phyloP scores from a whole-genome alignment of 768 basidiomycete species.

The Hygrophorus russula region DNA sequence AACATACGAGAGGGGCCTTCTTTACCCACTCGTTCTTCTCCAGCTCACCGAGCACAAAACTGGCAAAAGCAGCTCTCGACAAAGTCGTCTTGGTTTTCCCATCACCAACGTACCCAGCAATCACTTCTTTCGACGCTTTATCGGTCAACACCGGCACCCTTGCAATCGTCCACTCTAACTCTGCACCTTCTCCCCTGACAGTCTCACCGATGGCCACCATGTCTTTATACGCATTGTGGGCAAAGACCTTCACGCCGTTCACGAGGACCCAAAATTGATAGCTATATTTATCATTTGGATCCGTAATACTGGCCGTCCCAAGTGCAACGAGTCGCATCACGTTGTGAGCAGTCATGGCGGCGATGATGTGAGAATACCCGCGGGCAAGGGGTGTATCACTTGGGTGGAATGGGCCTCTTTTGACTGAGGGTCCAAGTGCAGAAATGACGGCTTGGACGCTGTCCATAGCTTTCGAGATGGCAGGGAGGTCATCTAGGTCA shows the following conservation, averaged over 20 bases:
- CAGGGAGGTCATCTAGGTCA: constrained; percentile 38
- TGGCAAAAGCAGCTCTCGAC: constrained; percentile 46
- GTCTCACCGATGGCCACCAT: constrained; percentile 52
- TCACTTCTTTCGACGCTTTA: constrained; percentile 29
- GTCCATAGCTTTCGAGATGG: constrained; percentile 39
- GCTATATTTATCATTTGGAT: constrained; percentile 48
- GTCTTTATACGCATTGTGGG: constrained; percentile 52
- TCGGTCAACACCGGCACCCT: constrained; percentile 56
- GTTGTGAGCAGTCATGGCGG: constrained; percentile 37
- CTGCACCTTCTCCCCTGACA: constrained; percentile 34
- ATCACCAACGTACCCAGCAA: constrained; percentile 63
- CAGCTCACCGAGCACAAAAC: constrained; percentile 49
- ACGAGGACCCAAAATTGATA: constrained; percentile 33
- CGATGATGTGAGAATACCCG: constrained; percentile 45
- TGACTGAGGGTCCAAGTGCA: constrained; percentile 43
- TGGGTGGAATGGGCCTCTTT: constrained; percentile 26
- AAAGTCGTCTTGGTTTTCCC: constrained; percentile 37
- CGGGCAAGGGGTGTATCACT: constrained; percentile 48
- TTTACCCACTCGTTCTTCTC: constrained; percentile 48
- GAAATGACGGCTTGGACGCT: constrained; percentile 56
- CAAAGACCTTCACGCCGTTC: constrained; percentile 28
- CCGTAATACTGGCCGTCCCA: constrained; percentile 55
- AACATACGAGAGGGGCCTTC: constrained; percentile 33
- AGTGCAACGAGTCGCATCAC: constrained; percentile 55
- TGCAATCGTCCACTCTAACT: constrained; percentile 59